Evolutionary conservation across 2,329 filamentous ascomycete species (phyloP).

Genomic region (Colletotrichum lini): DNA sequence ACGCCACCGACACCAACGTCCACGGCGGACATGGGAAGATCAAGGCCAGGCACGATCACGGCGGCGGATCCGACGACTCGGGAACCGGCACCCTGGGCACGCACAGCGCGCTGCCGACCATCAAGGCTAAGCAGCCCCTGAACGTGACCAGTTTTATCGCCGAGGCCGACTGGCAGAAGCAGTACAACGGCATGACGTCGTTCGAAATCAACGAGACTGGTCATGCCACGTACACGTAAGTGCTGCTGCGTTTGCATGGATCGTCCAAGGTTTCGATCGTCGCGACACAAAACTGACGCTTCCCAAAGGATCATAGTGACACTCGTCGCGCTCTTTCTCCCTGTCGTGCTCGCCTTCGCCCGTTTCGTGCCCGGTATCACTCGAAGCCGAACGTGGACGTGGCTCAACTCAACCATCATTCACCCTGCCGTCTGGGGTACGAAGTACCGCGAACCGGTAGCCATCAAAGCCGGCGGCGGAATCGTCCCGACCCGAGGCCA

Average conservation of each 20-base stretch:
- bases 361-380: slow-evolving; percentile 46
- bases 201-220: slow-evolving; percentile 62
- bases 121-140: slow-evolving; percentile 38
- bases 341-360: slow-evolving; percentile 48
- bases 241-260: not conserved
- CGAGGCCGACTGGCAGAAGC: slow-evolving; percentile 48
- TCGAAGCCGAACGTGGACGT: not conserved
- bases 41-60: not conserved
- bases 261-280: not conserved
- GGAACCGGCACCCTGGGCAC: not conserved
- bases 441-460: slow-evolving; percentile 42
- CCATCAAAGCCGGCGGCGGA: slow-evolving; percentile 51
- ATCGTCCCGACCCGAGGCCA: slow-evolving; percentile 56
- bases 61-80: not conserved
- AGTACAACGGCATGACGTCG: slow-evolving; percentile 67
- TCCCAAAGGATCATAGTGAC: slow-evolving; percentile 44
- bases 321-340: slow-evolving; percentile 44
- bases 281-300: not conserved
- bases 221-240: slow-evolving; percentile 43
- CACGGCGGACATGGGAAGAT: not conserved
- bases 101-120: slow-evolving; percentile 5
- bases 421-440: not conserved
- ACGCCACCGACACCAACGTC: not conserved
- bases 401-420: not conserved
- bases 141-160: slow-evolving; percentile 52